Conservation (phyloP, 352 stramenopile species). For the Elongisporangium anandrum region DNA sequence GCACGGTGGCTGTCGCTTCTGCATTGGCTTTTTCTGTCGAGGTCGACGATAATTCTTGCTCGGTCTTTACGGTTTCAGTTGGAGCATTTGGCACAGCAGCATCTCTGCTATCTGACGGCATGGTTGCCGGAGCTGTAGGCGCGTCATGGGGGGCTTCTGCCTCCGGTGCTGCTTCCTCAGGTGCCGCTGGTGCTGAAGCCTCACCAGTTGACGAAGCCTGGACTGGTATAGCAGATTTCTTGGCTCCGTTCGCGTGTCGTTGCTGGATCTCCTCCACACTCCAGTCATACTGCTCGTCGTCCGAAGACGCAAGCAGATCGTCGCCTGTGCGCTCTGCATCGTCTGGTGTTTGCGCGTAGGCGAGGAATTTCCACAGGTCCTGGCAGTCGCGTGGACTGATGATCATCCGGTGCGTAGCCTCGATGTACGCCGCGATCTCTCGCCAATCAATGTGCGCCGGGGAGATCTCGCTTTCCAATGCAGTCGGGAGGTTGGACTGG, state of each 20-base stretch:
- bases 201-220: background rate
- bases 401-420: constrained; percentile 26
- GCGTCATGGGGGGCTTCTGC: background rate
- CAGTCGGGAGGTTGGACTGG: constrained; percentile 31
- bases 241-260: background rate
- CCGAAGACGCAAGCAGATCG: constrained; percentile 39
- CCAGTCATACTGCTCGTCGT: constrained; percentile 44
- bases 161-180: background rate
- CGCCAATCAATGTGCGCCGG: constrained; percentile 54
- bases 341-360: constrained; percentile 35
- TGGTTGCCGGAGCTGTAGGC: background rate
- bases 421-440: constrained; percentile 32
- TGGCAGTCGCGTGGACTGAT: constrained; percentile 41
- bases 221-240: background rate
- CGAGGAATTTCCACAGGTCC: constrained; percentile 67
- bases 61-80: background rate
- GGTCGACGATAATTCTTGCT: background rate
- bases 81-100: background rate
- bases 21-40: background rate
- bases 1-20: background rate
- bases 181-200: background rate
- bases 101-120: background rate
- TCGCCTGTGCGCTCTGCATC: constrained; percentile 1
- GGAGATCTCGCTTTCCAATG: constrained; percentile 35
- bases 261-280: constrained; percentile 21